phyloP scores from a whole-genome alignment of 2,329 filamentous ascomycete genomes.

The Sclerotinia subarctica region DNA sequence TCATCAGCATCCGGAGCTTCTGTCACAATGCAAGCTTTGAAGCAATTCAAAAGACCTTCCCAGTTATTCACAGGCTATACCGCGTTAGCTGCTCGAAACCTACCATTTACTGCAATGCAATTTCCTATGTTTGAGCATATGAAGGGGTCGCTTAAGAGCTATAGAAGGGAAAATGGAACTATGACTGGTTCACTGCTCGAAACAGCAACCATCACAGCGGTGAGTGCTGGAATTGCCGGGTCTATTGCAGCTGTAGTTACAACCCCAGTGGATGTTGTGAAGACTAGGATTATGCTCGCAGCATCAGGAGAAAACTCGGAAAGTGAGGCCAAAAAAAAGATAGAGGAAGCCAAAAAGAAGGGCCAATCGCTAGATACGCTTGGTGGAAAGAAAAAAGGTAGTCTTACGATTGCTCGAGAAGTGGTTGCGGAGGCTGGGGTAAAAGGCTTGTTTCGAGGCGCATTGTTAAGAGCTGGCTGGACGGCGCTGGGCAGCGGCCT shows the following conservation, averaged over 20 bases:
- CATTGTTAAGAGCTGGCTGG: slow-evolving; percentile 70
- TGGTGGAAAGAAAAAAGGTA: slow-evolving; percentile 42
- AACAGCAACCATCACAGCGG: slow-evolving; percentile 67
- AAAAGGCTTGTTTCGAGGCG: slow-evolving; percentile 74
- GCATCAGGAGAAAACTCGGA: slow-evolving; percentile 42
- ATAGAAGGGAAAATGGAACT: slow-evolving; percentile 40
- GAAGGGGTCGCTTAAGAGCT: slow-evolving; percentile 51
- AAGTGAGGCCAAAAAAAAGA: slow-evolving; percentile 32
- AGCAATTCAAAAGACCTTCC: slow-evolving; percentile 54
- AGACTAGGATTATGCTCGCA: slow-evolving; percentile 83
- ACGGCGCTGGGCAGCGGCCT: slow-evolving; percentile 78
- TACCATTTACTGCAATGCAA: slow-evolving; percentile 84
- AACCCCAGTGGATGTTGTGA: slow-evolving; percentile 85
- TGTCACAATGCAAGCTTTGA: slow-evolving; percentile 52
- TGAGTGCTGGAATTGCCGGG: slow-evolving; percentile 71
- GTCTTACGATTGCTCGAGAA: slow-evolving; percentile 59
- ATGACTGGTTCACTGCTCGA: slow-evolving; percentile 50
- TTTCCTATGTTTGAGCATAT: slow-evolving; percentile 82
- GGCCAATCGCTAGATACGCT: slow-evolving; percentile 31
- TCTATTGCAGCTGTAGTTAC: slow-evolving; percentile 75
- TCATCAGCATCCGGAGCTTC: slow-evolving; percentile 39
- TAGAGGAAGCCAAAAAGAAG: slow-evolving; percentile 32
- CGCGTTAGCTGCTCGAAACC: slow-evolving; percentile 74
- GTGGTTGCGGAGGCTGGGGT: slow-evolving; percentile 66
- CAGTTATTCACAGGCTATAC: slow-evolving; percentile 69